Evolutionary conservation across 495 filamentous ascomycete genomes (phyloP), one percentile per base, ranked within the genome.

Genomic region (Pyrenula massariospora): DNA sequence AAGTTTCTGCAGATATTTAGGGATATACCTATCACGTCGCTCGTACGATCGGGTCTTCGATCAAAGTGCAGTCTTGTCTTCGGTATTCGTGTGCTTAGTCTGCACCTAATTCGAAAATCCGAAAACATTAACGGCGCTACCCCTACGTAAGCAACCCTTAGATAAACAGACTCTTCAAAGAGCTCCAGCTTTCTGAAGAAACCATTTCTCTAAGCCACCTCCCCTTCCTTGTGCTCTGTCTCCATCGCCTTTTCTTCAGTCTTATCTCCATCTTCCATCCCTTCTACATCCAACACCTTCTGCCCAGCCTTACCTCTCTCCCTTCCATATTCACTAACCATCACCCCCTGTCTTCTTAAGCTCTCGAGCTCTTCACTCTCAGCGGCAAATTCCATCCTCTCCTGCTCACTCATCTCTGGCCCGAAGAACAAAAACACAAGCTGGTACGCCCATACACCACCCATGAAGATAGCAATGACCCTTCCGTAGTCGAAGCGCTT

Each of bases 371-470:
- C 56, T 25, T 61, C 50, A 2, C 64, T 60, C 12, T 60, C 62
- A 24, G 59, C 56, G 1, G 63, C 63, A 31, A 67, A 61, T 56
- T 70, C 68, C 48, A 68, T 59, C 0, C 67, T 56, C 59, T 72
- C 69, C 19, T 70, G 65, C 54, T 66, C 64, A 2, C 63, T 65
- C 69, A 73, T 68, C 53, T 71, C 65, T 0, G 69, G 69, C 1
- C 69, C 67, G 52, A 65, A 54, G 49, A 73, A 60, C n/a, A 71
- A 55, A 53, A 70, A 68, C 15, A 71, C 54, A 21, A 70, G 51
- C 12, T 69, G 65, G 51, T 65, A 72, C 8, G 58, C 66, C 66
- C 63, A 70, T 5, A 64, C 66, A 12, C 63, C 65, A 22, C 60
- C 66, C 53, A 63, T 60, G 47, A 68, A 64, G 10, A 64, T 64